Percentiles rank a stretch among this genome's conserved stretches.
Conservation (phyloP, 805 yeast genomes). For the Candida quercuum region DNA sequence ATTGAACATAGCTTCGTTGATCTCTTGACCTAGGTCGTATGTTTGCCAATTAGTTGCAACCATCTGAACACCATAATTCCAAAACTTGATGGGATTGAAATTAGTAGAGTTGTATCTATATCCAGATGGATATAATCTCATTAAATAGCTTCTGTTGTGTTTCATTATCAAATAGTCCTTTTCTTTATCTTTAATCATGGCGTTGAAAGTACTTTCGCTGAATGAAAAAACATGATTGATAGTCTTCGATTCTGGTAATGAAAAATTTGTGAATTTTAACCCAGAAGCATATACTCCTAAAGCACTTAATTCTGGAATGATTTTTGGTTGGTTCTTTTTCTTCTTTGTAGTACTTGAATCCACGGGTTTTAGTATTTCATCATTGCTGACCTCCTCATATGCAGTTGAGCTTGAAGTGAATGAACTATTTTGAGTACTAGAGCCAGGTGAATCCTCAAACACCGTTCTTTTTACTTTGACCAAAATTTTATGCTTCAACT, state of each 20-base stretch:
- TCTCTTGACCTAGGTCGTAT: slow-evolving; percentile 80
- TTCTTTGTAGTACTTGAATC: slow-evolving; percentile 5
- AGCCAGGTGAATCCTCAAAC: slow-evolving; percentile 19
- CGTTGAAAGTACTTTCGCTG: slow-evolving; percentile 63
- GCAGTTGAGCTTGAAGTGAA: slow-evolving; percentile 25
- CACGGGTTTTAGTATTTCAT: background rate
- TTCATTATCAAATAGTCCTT: slow-evolving; percentile 55
- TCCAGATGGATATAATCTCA: slow-evolving; percentile 86
- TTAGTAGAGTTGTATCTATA: slow-evolving; percentile 74
- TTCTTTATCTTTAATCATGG: slow-evolving; percentile 57
- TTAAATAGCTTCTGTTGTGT: slow-evolving; percentile 70
- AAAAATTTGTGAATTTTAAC: slow-evolving; percentile 70
- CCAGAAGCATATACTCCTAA: slow-evolving; percentile 68
- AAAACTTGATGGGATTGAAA: slow-evolving; percentile 70
- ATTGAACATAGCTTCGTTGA: slow-evolving; percentile 79
- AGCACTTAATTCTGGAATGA: slow-evolving; percentile 42
- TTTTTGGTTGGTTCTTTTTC: slow-evolving; percentile 16
- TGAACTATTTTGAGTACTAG: slow-evolving; percentile 11
- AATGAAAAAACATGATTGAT: slow-evolving; percentile 82
- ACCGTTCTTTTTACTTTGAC: slow-evolving; percentile 69
- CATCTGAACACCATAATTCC: slow-evolving; percentile 89
- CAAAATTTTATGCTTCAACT: slow-evolving; percentile 64
- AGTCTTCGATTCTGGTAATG: slow-evolving; percentile 80
- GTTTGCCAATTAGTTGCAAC: slow-evolving; percentile 98
- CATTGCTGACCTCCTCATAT: slow-evolving; percentile 17